Base-by-base conservation (phyloP, 1,284 basidiomycete genomes). In the Ceratobasidium sp. region DNA sequence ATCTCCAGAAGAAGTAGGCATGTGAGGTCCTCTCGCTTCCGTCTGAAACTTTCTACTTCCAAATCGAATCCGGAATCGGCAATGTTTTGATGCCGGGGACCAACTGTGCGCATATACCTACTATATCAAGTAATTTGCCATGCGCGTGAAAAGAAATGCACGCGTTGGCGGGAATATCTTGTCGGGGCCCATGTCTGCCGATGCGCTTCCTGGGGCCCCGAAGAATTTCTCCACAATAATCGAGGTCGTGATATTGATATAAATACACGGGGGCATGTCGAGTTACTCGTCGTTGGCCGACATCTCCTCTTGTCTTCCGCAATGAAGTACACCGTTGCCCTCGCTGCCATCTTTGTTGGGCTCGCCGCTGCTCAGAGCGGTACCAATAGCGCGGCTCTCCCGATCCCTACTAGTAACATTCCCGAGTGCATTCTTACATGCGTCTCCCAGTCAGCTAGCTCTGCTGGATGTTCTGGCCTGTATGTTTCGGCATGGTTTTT, bases 311-410 rank as follows among this genome's bases (percentile, higher is more conserved):
- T 34, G 10, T 32, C 62, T 30, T 18, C 30, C 39, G 58, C 53
- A 10, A 69, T 69, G 65, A 69, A 69, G 65, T 69, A 34, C 26
- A 23, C 39, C 18, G 36, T 58, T 58, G 65, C 28, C 23, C 34
- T 69, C 26, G 53, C 36, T 34, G 53, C 28, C 48, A 1, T 58
- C 10, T 58, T 69, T 18, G 65, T 53, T 69, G 65, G 52, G 23
- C 41, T 43, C 34, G 65, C 32, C 41, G 65, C 53, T n/a, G 65
- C 65, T 23, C 65, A 69, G 65, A 45, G 50, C 26, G 14, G 3
- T 30, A 53, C 48, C n/a, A 18, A 5, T 3, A 23, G 36, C 5
- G 41, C 60, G 3, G 16, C 60, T 23, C 59, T 41, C 39, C 59
- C 41, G 12, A 28, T 61, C 12, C 36, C 59, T 4, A 61, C 59